These are phyloP conservation scores for Ophiostoma triangulosporum DNA, from an alignment of 2,329 filamentous ascomycete genomes.

Conservation along the genomic window DNA sequence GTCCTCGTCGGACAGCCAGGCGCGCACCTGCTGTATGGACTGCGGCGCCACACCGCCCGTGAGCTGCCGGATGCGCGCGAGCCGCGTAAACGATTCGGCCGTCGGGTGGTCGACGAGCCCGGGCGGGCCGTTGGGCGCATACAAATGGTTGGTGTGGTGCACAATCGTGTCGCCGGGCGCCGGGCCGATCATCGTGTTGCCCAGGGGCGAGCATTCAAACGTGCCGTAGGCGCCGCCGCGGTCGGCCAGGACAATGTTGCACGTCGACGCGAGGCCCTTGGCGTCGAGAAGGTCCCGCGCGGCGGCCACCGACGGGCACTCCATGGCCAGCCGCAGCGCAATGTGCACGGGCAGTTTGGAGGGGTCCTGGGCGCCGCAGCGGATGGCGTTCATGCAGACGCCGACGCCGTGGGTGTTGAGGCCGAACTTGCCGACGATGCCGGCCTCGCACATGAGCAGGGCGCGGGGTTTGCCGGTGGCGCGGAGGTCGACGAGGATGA, in stretches of 20 bases:
- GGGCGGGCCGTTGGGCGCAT: not conserved
- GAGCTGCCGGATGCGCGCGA: constrained; percentile 2
- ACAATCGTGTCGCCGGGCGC: not conserved
- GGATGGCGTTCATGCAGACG: constrained; percentile 8
- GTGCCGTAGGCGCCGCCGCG: not conserved
- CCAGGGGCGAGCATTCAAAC: constrained; percentile 5
- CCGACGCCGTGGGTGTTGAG: constrained; percentile 5
- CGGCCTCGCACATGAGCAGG: constrained; percentile 11
- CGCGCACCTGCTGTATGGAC: not conserved
- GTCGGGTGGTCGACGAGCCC: constrained; percentile 1
- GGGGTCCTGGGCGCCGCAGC: constrained; percentile 1
- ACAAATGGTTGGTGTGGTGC: constrained; percentile 6
- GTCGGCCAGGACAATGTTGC: constrained; percentile 6
- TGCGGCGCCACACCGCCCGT: not conserved
- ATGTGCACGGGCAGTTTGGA: constrained; percentile 6
- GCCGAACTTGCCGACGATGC: constrained; percentile 7
- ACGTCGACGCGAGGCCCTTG: not conserved
- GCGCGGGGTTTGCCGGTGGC: not conserved
- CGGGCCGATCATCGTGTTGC: not conserved
- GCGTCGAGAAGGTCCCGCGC: not conserved
- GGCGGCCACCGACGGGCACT: not conserved
- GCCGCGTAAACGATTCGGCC: constrained; percentile 4
- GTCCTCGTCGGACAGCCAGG: constrained; percentile 1
- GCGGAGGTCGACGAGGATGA: constrained; percentile 4
- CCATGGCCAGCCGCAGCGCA: not conserved